Conservation (phyloP, 805 yeast species). For the Torulaspora franciscae region DNA sequence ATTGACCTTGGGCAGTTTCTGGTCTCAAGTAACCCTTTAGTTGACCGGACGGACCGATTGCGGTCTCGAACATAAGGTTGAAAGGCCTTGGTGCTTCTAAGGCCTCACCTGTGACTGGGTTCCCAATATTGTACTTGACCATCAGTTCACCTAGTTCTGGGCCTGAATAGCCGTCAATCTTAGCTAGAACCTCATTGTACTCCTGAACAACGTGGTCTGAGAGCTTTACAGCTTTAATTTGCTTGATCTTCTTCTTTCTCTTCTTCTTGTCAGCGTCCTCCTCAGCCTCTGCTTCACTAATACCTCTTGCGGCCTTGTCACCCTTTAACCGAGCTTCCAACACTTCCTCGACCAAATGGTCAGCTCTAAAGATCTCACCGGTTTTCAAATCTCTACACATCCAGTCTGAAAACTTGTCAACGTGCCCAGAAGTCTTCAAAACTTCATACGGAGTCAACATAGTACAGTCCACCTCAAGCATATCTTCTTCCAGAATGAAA, state of each 20-base stretch:
- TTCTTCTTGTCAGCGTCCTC: constrained; percentile 81
- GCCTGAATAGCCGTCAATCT: constrained; percentile 94
- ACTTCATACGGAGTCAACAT: constrained; percentile 98
- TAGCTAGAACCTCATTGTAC: constrained; percentile 82
- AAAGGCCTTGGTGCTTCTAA: constrained; percentile 90
- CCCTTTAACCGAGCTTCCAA: constrained; percentile 95
- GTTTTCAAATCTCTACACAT: constrained; percentile 95
- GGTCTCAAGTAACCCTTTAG: constrained; percentile 95
- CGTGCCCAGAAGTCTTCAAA: constrained; percentile 97
- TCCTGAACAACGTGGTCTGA: constrained; percentile 76
- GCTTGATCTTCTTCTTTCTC: constrained; percentile 94
- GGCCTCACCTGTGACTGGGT: constrained; percentile 84
- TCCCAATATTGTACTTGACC: constrained; percentile 72
- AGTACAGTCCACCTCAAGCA: constrained; percentile 97
- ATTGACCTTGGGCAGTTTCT: constrained; percentile 99
- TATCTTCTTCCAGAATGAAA: constrained; percentile 94
- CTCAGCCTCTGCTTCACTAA: constrained; percentile 47
- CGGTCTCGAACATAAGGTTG: constrained; percentile 98
- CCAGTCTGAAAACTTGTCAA: constrained; percentile 98
- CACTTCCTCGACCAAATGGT: constrained; percentile 96
- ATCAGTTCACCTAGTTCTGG: constrained; percentile 86
- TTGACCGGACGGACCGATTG: constrained; percentile 97
- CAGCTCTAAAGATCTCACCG: constrained; percentile 98
- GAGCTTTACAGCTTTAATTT: constrained; percentile 79
- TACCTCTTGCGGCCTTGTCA: constrained; percentile 93